Evolutionary conservation across 2,329 filamentous ascomycete species (phyloP).

Genomic region (Aspergillus luchuensis): DNA sequence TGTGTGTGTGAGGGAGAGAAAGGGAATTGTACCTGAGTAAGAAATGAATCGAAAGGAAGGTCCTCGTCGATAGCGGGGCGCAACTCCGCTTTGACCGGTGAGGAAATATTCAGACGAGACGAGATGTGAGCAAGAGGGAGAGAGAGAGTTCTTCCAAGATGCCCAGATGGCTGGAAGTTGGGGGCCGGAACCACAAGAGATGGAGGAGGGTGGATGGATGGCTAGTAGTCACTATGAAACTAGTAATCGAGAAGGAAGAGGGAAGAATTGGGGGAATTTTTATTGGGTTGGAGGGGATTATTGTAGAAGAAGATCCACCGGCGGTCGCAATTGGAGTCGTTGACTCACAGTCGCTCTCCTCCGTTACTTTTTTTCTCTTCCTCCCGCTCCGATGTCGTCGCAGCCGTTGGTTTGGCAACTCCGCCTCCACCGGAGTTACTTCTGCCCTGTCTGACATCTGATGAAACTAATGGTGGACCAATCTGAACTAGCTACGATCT

Average conservation of each 20-base stretch:
- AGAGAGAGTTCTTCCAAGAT: no score
- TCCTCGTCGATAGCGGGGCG: neutral
- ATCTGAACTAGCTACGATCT: neutral
- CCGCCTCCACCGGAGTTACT: neutral
- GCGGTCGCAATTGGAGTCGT: slow-evolving; percentile 8
- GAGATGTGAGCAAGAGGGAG: no score
- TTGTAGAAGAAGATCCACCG: neutral
- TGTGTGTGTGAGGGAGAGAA: no score
- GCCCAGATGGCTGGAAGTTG: no score
- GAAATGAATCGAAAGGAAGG: neutral
- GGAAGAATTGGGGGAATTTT: slow-evolving; percentile 1
- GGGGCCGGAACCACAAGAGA: neutral
- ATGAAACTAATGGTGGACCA: neutral
- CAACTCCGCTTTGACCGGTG: neutral
- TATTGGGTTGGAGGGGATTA: neutral
- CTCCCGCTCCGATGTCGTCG: slow-evolving; percentile 21
- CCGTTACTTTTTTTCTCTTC: slow-evolving; percentile 7
- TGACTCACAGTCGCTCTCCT: slow-evolving; percentile 13
- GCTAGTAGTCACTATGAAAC: neutral
- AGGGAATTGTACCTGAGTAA: no score
- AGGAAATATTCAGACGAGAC: neutral
- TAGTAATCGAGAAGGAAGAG: neutral
- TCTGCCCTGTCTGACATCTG: neutral
- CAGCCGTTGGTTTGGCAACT: neutral
- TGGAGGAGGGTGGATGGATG: neutral